Evolutionary conservation across 23 red algal genomes (phyloP).

Genomic region (Chondrus crispus): DNA sequence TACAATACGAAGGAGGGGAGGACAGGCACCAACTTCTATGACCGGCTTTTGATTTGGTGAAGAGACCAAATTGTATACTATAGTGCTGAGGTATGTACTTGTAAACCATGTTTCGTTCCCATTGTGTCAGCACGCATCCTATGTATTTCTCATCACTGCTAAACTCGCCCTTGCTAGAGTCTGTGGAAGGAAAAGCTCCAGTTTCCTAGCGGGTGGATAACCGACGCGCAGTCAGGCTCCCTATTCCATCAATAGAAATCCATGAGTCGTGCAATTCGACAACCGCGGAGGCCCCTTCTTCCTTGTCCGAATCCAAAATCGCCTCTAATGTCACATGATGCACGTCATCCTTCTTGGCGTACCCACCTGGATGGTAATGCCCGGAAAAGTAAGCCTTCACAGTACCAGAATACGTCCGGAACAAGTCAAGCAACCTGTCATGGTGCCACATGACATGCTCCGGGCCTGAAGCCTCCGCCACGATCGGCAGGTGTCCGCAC

Average conservation of each 20-base stretch:
- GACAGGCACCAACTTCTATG: too few species aligned
- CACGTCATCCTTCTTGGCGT: slow-evolving; percentile 28
- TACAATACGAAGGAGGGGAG: too few species aligned
- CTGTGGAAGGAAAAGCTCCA: too few species aligned
- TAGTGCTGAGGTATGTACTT: too few species aligned
- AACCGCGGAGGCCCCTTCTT: neutral
- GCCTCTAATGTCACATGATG: slow-evolving; percentile 72
- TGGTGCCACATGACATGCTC: slow-evolving; percentile 45
- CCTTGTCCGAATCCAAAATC: slow-evolving; percentile 41
- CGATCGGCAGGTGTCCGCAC: slow-evolving; percentile 57
- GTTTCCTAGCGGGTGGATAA: too few species aligned
- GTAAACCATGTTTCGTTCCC: too few species aligned
- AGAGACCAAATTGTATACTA: too few species aligned
- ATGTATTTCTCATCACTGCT: too few species aligned
- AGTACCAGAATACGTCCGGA: slow-evolving; percentile 31
- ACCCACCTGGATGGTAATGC: slow-evolving; percentile 64
- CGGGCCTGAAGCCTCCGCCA: neutral
- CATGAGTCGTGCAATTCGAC: slow-evolving; percentile 3
- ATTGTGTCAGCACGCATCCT: too few species aligned
- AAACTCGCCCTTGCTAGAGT: too few species aligned
- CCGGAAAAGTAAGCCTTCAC: slow-evolving; percentile 80
- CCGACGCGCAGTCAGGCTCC: slow-evolving; percentile 45
- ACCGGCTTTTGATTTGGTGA: too few species aligned
- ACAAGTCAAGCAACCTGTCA: slow-evolving; percentile 8
- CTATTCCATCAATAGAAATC: slow-evolving; percentile 27